A percentile compares a stretch with the other conserved stretches of the same genome.
phyloP scores from a whole-genome alignment of 495 filamentous ascomycete species.

The Antarctomyces pellizariae region DNA sequence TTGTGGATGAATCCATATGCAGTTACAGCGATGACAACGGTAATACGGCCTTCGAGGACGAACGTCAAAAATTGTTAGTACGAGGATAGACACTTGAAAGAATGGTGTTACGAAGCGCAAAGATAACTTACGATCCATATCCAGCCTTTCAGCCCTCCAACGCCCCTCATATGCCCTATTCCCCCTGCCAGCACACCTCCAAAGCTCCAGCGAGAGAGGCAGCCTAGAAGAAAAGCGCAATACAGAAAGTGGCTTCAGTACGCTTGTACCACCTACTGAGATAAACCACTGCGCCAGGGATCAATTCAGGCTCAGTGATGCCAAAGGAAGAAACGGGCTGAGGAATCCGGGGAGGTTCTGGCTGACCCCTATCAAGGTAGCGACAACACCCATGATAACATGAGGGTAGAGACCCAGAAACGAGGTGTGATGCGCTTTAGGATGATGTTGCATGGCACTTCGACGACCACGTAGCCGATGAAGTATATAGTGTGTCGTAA shows the following conservation, averaged over 20 bases:
- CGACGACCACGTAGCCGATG: slow-evolving; percentile 50
- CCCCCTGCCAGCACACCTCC: slow-evolving; percentile 51
- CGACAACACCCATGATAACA: slow-evolving; percentile 35
- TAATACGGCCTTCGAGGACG: slow-evolving; percentile 39
- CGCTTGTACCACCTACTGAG: slow-evolving; percentile 73
- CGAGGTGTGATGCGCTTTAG: slow-evolving; percentile 44
- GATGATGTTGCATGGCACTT: slow-evolving; percentile 45
- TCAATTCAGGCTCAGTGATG: slow-evolving; percentile 32
- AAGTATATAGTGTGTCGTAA: slow-evolving; percentile 53
- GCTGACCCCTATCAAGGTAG: slow-evolving; percentile 45
- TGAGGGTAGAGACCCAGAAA: slow-evolving; percentile 21
- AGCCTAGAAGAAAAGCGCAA: slow-evolving; percentile 54
- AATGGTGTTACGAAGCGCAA: slow-evolving; percentile 21
- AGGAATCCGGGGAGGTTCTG: slow-evolving; percentile 42
- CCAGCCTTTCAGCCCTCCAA: slow-evolving; percentile 48
- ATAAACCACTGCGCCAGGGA: slow-evolving; percentile 60
- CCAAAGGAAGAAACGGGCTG: slow-evolving; percentile 38
- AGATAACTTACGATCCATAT: slow-evolving; percentile 68
- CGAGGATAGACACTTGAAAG: neutral
- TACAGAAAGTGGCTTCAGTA: slow-evolving; percentile 38
- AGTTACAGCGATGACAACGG: slow-evolving; percentile 31
- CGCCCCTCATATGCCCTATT: slow-evolving; percentile 35
- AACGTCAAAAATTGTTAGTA: slow-evolving; percentile 5
- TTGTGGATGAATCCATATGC: slow-evolving; percentile 53
- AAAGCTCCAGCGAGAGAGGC: slow-evolving; percentile 53